Evolutionary conservation across 805 yeast species (phyloP), one percentile per base, ranked within the genome.

Genomic region (Metschnikowia gelsemii): DNA sequence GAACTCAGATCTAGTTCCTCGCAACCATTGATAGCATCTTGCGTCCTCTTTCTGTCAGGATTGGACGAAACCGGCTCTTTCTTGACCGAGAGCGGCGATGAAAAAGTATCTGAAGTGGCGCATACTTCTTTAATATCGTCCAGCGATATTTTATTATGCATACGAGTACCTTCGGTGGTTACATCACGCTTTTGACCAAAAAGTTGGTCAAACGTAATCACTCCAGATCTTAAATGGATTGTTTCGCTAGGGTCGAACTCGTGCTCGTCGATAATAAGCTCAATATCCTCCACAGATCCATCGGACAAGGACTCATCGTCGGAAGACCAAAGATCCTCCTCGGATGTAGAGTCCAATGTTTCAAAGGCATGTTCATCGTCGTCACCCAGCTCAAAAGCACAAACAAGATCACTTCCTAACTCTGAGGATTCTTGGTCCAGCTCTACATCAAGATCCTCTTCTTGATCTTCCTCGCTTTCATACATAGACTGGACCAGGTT

Each of bases 331-430:
- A 13, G 17, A 5, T 29, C 32, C 23, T 36, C 34, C 5, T 29
- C 40, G 3, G 32, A 25, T 4, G 41, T 14, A 14, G 18, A 25
- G 13, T 32, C 41, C 11, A 32, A 25, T 2, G 35, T 24, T 8
- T 38, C 41, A n/a, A 31, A 32, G 13, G 24, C 32, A 11, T 13
- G 16, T 20, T 38, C 35, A 8, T 38, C 40, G 9, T 37, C 35
- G n/a, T 22, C 30, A 14, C 21, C 39, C 8, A 26, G 7, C 13
- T 29, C 30, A 17, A 21, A 24, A 9, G n/a, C 26, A 36, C 14
- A 14, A 8, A 14, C 16, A 22, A 36, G 18, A 4, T 4, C 13
- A 3, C 30, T 18, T 14, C 18, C 18, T 4, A 8, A 14, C 18
- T 27, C 4, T 27, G 18, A 27, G 22, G 3, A 7, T n/a, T 26